phyloP scores from a whole-genome alignment of 805 yeast genomes.

The Tetrapisispora arboricola region DNA sequence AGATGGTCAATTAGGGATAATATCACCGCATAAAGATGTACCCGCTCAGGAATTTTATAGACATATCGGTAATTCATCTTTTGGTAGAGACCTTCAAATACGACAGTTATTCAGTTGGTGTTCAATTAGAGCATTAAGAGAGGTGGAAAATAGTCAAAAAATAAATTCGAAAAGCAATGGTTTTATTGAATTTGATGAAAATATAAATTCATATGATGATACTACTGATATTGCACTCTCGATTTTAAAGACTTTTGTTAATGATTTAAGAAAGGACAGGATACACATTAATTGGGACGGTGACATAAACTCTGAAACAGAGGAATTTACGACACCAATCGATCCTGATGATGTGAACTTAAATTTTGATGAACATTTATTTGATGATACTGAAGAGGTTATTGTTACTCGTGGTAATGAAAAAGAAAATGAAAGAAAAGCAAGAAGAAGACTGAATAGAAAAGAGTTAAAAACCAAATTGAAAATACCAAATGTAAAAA shows the following conservation, averaged over 20 bases:
- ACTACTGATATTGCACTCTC: constrained; percentile 16
- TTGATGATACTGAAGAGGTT: constrained; percentile 12
- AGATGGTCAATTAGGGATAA: constrained; percentile 13
- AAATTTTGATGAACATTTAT: constrained; percentile 9
- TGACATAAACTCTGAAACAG: constrained; percentile 5
- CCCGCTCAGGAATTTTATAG: constrained; percentile 26
- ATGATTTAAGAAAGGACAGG: constrained; percentile 20
- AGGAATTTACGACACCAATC: background rate
- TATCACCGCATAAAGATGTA: constrained; percentile 27
- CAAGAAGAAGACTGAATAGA: constrained; percentile 1
- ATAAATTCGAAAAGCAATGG: too few species aligned
- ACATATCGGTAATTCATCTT: constrained; percentile 23
- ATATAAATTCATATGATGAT: background rate
- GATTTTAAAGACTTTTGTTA: constrained; percentile 26
- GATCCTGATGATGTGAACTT: constrained; percentile 7
- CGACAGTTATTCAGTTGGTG: constrained; percentile 28
- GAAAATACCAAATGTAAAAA: constrained; percentile 24
- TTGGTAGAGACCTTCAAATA: constrained; percentile 21
- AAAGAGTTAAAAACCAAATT: background rate
- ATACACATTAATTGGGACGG: constrained; percentile 24
- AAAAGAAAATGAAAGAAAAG: constrained; percentile 2
- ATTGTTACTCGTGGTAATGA: constrained; percentile 4
- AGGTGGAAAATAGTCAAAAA: constrained; percentile 8
- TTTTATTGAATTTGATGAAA: background rate
- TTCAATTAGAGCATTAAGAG: constrained; percentile 18